Conservation (phyloP, 257 asterid genomes). For the Fraxinus quadrangulata region DNA sequence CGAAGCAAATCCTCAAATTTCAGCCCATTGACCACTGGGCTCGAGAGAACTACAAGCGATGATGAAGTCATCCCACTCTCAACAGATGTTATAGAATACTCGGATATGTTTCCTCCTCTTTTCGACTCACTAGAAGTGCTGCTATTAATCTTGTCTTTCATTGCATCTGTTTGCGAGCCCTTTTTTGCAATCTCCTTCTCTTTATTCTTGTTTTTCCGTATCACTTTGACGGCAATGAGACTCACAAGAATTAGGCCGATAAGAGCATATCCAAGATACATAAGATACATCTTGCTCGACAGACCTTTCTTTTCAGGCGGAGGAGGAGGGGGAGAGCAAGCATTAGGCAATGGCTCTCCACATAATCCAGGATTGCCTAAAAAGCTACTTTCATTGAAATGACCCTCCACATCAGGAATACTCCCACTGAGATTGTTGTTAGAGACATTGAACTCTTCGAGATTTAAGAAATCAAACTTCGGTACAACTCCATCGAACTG, state of each 20-base stretch:
- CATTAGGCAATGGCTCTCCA: constrained; percentile 45
- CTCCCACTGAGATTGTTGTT: constrained; percentile 58
- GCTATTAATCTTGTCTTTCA: constrained; percentile 31
- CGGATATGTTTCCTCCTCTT: constrained; percentile 53
- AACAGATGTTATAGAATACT: constrained; percentile 62
- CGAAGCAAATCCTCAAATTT: constrained; percentile 70
- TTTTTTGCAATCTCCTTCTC: constrained; percentile 15
- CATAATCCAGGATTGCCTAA: constrained; percentile 61
- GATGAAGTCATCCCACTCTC: constrained; percentile 53
- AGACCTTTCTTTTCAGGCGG: constrained; percentile 27
- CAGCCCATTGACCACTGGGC: constrained; percentile 39
- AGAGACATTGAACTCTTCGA: constrained; percentile 63
- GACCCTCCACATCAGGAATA: constrained; percentile 47
- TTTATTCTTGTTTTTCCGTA: constrained; percentile 22
- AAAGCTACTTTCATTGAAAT: constrained; percentile 45
- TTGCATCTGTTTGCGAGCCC: constrained; percentile 14
- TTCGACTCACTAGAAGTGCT: constrained; percentile 53
- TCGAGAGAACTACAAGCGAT: constrained; percentile 49
- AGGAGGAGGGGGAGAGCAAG: constrained; percentile 46
- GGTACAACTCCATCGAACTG: constrained; percentile 54
- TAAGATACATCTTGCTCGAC: constrained; percentile 41
- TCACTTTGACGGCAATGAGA: constrained; percentile 32
- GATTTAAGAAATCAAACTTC: constrained; percentile 51
- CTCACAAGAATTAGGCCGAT: constrained; percentile 44
- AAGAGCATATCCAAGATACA: constrained; percentile 60